phyloP scores from a whole-genome alignment of 768 basidiomycete genomes.

The Leccinum incarnatum region DNA sequence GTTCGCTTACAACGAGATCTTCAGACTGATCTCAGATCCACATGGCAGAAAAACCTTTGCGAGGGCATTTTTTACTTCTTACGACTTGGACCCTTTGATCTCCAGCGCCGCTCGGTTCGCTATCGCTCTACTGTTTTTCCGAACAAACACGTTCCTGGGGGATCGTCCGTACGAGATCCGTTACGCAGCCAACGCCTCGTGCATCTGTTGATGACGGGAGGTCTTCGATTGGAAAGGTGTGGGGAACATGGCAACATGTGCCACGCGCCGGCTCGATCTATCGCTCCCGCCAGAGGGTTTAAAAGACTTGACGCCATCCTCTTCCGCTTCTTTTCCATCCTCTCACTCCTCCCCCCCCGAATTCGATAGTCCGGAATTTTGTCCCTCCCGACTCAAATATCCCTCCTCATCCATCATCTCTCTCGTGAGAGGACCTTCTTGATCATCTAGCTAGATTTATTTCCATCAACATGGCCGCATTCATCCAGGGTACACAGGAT shows the following conservation, averaged over 20 bases:
- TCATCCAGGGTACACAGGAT: slow-evolving; percentile 7
- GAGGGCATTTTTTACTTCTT: background rate
- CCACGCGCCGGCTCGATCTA: slow-evolving; percentile 14
- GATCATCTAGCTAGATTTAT: background rate
- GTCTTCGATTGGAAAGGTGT: slow-evolving; percentile 19
- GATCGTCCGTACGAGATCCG: slow-evolving; percentile 2
- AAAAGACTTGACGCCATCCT: slow-evolving; percentile 1
- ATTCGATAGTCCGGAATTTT: background rate
- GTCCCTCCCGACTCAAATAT: background rate
- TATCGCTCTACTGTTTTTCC: slow-evolving; percentile 2
- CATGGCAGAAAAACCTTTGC: background rate
- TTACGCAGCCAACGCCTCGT: slow-evolving; percentile 23
- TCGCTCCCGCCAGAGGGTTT: slow-evolving; percentile 3
- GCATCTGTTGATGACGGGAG: slow-evolving; percentile 19
- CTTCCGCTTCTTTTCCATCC: background rate
- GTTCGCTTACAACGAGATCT: slow-evolving; percentile 2
- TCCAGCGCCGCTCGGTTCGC: background rate
- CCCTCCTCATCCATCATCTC: background rate
- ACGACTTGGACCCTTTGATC: background rate
- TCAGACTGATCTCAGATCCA: slow-evolving; percentile 6
- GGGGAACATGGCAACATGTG: slow-evolving; percentile 12
- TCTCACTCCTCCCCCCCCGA: background rate
- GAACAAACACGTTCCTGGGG: slow-evolving; percentile 5
- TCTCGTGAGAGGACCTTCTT: background rate
- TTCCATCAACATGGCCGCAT: background rate